Evolutionary conservation across 2,329 filamentous ascomycete species (phyloP).

Genomic region (Fusarium globosum): DNA sequence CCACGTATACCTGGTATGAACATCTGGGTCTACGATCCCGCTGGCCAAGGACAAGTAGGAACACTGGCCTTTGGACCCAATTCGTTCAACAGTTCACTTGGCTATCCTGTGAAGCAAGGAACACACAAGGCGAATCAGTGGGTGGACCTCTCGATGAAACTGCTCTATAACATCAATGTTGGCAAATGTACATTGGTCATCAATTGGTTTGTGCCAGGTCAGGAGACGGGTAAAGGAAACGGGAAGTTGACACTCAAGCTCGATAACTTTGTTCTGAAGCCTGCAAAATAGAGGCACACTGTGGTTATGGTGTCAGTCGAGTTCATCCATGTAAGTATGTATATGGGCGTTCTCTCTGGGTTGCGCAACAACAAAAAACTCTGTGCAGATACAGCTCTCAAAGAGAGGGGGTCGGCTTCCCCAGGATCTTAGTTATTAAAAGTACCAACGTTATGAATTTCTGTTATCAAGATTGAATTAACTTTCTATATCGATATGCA

Average conservation of each 20-base stretch:
- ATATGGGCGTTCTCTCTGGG: fast-evolving
- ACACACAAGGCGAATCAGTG: not conserved
- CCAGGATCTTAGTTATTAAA: not conserved
- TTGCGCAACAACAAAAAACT: fast-evolving
- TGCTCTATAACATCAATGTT: not conserved
- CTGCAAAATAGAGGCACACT: not conserved
- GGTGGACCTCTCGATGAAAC: not conserved
- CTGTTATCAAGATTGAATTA: not conserved
- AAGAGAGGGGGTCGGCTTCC: not conserved
- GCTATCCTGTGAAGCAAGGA: not conserved
- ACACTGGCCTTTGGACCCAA: not conserved
- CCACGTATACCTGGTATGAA: not conserved
- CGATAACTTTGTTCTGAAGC: not conserved
- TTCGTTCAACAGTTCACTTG: not conserved
- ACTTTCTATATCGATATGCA: not conserved
- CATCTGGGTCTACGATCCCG: not conserved
- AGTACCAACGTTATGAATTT: not conserved
- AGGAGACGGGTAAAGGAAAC: not conserved
- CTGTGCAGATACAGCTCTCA: not conserved
- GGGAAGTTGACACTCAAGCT: not conserved
- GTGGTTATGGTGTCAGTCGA: fast-evolving
- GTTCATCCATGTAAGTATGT: fast-evolving
- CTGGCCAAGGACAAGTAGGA: not conserved
- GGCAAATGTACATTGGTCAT: not conserved
- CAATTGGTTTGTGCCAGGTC: not conserved